Base-by-base conservation (phyloP, 305 asterid species). In the Euphrasia arctica region DNA sequence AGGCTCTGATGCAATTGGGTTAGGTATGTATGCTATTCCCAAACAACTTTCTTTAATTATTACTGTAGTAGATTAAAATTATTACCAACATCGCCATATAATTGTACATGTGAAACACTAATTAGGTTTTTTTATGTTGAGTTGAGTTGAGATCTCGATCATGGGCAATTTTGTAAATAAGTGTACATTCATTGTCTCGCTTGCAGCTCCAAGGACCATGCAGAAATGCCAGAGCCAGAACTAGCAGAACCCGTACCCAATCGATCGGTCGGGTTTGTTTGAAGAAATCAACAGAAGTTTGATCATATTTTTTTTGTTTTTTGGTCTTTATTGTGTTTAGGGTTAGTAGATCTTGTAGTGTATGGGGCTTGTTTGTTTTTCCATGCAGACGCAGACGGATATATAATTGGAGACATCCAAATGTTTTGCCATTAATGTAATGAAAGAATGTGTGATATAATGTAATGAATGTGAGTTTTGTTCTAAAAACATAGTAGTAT, bases 1-100 rank as follows among this genome's bases (percentile, higher is more conserved):
- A 72, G 84, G 97, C 72, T 82, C 92, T 1, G 95, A 90, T 56
- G 97, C 95, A 52, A 81, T 86, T n/a, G 97, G 95, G 18, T 79
- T 90, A 76, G 95, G 97, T 90, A 83, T 27, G 75, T 11, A 18
- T 18, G 22, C 22, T 18, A 18, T 18, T 18, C 22, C 18, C 28
- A 12, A 4, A 22, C 65, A 64, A 18, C 50, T 52, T 63, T 52
- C 52, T 54, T 5, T 28, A 15, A 51, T 27, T 14, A 10, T 4
- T 36, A 36, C 42, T 36, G 6, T 5, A 5, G 5, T 34, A 36
- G 1, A 5, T 36, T 36, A 36, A 36, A 36, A 36, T 5, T 36
- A 36, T 9, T 5, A 36, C 22, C 22, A 4, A 36, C 9, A 36
- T 6, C 9, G 9, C 42, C 42, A 5, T 36, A 5, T 6, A 36